A percentile compares a stretch with the other conserved stretches of the same genome.
Evolutionary conservation across 1,284 basidiomycete genomes (phyloP).

Genomic region (Coniferiporia weirii): DNA sequence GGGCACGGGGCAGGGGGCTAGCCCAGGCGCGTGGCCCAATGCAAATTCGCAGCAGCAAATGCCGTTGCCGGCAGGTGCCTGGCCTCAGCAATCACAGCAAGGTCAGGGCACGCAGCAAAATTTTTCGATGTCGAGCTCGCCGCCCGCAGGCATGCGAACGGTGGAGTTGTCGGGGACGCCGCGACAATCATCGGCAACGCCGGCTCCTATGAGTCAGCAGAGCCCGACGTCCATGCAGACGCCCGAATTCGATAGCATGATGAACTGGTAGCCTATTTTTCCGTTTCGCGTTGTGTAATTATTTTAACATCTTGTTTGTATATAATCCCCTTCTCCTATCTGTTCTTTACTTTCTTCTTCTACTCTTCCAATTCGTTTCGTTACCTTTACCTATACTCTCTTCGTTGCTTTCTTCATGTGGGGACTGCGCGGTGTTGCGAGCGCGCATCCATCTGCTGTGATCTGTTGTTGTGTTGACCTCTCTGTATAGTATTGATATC

Average conservation of each 20-base stretch:
- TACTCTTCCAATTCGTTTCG: background rate
- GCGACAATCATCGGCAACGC: slow-evolving; percentile 9
- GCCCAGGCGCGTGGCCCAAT: slow-evolving; percentile 13
- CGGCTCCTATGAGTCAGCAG: slow-evolving; percentile 15
- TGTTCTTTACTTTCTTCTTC: background rate
- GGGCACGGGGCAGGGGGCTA: slow-evolving; percentile 31
- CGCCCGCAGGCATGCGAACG: background rate
- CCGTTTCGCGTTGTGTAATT: background rate
- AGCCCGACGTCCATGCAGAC: slow-evolving; percentile 10
- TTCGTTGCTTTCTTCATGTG: background rate
- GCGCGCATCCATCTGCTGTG: slow-evolving; percentile 1
- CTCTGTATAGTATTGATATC: slow-evolving; percentile 7
- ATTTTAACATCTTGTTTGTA: background rate
- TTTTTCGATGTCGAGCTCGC: slow-evolving; percentile 3
- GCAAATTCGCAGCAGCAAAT: slow-evolving; percentile 14
- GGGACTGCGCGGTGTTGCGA: background rate
- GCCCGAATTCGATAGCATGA: slow-evolving; percentile 13
- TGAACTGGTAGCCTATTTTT: slow-evolving; percentile 11
- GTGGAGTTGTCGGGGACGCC: slow-evolving; percentile 8
- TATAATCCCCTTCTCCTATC: background rate
- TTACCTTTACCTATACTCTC: background rate
- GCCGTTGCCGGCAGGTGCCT: slow-evolving; percentile 1
- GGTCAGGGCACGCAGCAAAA: background rate
- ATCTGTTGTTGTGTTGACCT: slow-evolving; percentile 9
- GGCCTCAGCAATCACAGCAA: slow-evolving; percentile 13